Conservation (phyloP, 2,329 filamentous ascomycete genomes). For the Periconia sp. region DNA sequence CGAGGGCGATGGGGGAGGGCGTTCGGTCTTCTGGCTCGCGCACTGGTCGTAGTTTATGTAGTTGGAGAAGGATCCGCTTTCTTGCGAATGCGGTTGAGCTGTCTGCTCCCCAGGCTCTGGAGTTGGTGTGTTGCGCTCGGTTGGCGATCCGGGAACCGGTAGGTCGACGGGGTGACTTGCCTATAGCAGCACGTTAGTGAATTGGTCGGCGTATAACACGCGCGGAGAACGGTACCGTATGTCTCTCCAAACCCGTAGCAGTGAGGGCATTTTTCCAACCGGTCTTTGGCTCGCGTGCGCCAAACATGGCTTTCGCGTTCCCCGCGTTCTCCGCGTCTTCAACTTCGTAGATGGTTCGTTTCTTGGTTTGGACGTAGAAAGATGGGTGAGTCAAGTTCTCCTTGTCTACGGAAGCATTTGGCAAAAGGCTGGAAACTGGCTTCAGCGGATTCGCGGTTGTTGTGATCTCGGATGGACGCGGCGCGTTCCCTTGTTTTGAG, state of each 20-base stretch:
- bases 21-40: constrained; percentile 41
- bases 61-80: constrained; percentile 49
- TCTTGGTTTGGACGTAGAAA: constrained; percentile 29
- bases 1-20: constrained; percentile 9
- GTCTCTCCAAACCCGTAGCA: constrained; percentile 24
- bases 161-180: constrained; percentile 29
- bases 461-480: constrained; percentile 23
- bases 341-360: constrained; percentile 40
- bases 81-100: constrained; percentile 29
- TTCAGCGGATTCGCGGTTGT: constrained; percentile 39
- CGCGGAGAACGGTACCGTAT: constrained; percentile 24
- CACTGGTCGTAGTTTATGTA: constrained; percentile 51
- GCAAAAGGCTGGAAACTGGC: constrained; percentile 29
- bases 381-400: constrained; percentile 29
- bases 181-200: constrained; percentile 22
- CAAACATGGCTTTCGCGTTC: constrained; percentile 28
- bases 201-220: constrained; percentile 15
- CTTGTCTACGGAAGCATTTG: constrained; percentile 23
- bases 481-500: constrained; percentile 21
- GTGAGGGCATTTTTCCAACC: constrained; percentile 22
- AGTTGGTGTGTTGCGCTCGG: constrained; percentile 36
- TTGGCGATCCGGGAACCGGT: constrained; percentile 33
- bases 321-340: constrained; percentile 32
- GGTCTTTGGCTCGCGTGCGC: constrained; percentile 19
- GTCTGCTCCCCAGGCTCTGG: constrained; percentile 22